Conservation (phyloP, 2,329 filamentous ascomycete species). For the Aspergillus ruber region DNA sequence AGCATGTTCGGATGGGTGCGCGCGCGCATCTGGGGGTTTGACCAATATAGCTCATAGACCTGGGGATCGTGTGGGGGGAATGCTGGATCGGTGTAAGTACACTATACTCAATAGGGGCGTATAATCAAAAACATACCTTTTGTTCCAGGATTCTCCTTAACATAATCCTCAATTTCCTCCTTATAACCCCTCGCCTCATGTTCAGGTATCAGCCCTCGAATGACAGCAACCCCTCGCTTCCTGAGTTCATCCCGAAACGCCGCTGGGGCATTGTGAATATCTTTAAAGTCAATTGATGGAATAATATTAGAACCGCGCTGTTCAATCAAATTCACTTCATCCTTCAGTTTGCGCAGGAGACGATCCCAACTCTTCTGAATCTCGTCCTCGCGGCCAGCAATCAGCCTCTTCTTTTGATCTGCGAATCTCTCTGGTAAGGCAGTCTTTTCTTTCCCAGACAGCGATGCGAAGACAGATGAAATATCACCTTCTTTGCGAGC, state of each 20-base stretch:
- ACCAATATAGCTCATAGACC: conserved; percentile 11
- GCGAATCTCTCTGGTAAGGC: conserved; percentile 5
- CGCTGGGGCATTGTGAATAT: conserved; percentile 2
- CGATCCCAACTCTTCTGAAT: conserved; percentile 6
- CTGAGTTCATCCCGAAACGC: not conserved
- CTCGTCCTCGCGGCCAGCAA: conserved; percentile 4
- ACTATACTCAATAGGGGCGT: too few species aligned
- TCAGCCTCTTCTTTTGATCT: conserved; percentile 4
- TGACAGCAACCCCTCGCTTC: conserved; percentile 7
- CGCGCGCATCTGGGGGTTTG: conserved; percentile 7
- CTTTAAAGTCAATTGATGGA: conserved; percentile 4
- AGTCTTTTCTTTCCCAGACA: conserved; percentile 5
- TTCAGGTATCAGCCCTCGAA: conserved; percentile 5
- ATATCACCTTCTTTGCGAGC: conserved; percentile 9
- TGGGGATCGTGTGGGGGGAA: not conserved
- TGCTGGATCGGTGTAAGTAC: conserved; percentile 1
- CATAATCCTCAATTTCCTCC: not conserved
- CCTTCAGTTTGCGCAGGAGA: conserved; percentile 2
- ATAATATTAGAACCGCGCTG: conserved; percentile 2
- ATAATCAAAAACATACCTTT: not conserved
- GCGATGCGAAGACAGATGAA: conserved; percentile 8
- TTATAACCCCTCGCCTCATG: conserved; percentile 1
- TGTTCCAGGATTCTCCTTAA: not conserved
- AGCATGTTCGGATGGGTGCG: conserved; percentile 10
- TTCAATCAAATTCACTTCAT: conserved; percentile 7